Percentiles rank a stretch among this genome's conserved stretches.
Conservation (phyloP, 306 rosid genomes). For the Trichosanthes cucumerina region DNA sequence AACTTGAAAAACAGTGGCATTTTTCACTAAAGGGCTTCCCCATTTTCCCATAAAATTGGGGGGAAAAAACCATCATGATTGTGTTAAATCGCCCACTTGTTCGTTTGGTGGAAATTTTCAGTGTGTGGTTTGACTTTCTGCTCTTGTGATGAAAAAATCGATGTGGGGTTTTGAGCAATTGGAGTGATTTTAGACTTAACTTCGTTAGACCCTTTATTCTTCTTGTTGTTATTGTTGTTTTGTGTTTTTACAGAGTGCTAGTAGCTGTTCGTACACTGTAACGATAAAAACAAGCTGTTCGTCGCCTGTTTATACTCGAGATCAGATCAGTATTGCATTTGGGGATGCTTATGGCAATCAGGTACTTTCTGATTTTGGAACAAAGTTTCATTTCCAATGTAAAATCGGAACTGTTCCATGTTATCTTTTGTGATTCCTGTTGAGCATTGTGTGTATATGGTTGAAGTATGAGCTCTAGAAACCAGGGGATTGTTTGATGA, state of each 20-base stretch:
- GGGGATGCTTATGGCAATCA: constrained; percentile 87
- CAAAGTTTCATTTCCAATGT: background rate
- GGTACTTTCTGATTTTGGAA: constrained; percentile 27
- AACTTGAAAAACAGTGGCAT: background rate
- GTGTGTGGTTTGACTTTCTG: background rate
- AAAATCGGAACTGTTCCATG: background rate
- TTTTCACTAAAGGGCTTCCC: background rate
- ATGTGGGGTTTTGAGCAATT: background rate
- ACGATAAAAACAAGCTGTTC: constrained; percentile 63
- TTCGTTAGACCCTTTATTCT: background rate
- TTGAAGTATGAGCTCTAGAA: background rate
- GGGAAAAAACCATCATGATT: background rate
- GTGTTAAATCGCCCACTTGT: background rate
- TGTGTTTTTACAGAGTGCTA: constrained; percentile 24
- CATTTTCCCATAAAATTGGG: background rate
- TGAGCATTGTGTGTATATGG: background rate
- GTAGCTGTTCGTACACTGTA: constrained; percentile 51
- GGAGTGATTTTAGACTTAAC: background rate
- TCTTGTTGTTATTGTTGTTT: background rate
- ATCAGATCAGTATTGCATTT: constrained; percentile 62
- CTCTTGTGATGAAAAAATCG: background rate
- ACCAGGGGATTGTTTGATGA: background rate
- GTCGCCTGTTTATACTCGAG: constrained; percentile 64
- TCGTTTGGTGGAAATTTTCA: background rate
- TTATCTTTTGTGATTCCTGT: background rate